These are phyloP conservation scores for Nemania abortiva DNA, from an alignment of 2,329 filamentous ascomycete species.

Conservation along the genomic window DNA sequence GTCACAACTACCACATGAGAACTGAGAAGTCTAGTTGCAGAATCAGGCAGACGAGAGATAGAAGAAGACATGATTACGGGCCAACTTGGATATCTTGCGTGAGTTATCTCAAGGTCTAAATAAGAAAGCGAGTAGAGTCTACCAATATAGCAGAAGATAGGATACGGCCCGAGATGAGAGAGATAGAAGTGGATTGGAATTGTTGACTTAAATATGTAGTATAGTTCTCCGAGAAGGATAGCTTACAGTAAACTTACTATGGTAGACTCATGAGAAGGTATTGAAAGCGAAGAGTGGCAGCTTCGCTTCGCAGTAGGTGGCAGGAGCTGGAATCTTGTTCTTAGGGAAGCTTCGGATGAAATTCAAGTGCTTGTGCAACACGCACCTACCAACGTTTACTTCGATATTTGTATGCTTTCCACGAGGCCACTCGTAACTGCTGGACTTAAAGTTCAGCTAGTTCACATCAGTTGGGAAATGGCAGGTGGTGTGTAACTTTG, in stretches of 20 bases:
- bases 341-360: neutral
- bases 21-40: conserved; percentile 67
- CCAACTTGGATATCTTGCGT: neutral
- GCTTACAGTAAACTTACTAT: no score
- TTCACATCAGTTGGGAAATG: no score
- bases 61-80: conserved; percentile 37
- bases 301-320: neutral
- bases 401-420: neutral
- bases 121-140: neutral
- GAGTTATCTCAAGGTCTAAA: neutral
- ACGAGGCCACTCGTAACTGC: neutral
- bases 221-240: no score
- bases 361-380: neutral
- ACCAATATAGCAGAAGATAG: neutral
- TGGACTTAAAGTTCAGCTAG: neutral
- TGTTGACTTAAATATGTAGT: neutral
- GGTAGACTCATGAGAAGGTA: neutral
- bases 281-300: neutral
- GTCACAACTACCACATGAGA: conserved; percentile 71
- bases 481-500: neutral
- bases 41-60: conserved; percentile 63
- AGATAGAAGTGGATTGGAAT: neutral
- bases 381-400: neutral
- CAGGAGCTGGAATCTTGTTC: neutral
- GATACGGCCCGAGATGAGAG: neutral